Evolutionary conservation across 1,284 basidiomycete species (phyloP), one percentile per base, ranked within the genome.

Genomic region (Cystobasidium slooffiae): DNA sequence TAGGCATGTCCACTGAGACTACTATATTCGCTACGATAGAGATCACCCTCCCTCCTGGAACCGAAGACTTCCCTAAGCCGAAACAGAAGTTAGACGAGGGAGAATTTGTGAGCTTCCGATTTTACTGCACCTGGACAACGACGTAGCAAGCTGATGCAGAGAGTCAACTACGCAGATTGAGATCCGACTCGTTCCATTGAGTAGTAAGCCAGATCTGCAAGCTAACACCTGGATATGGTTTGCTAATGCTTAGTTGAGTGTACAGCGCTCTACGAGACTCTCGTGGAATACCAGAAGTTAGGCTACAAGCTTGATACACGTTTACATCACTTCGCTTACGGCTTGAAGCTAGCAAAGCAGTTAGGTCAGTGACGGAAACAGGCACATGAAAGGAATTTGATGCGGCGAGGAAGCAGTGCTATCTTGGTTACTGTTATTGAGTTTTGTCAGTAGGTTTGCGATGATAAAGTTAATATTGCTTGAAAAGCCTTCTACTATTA

Each of bases 261-360:
- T 43, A 20, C 72, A 76, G 56, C 67, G 47, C 46, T 43, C 20
- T 52, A 66, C 55, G 44, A 58, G 9, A 44, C 41, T 16, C 7
- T 62, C 14, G 5, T 78, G 92, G 91, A 87, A 62, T 94, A 93
- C 78, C 85, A 88, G 78, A 88, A 90, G 86, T 68, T 77, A 10
- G 91, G 89, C 6, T 93, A 89, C 79, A 85, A 88, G 0, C 84
- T 94, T 16, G 93, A 95, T 77, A 91, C 91, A 6, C 87, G 88
- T 70, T 83, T 94, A 8, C 86, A 86, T 39, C 88, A 91, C 80
- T 86, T 93, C 74, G 92, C 90, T 0, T 84, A 85, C 16, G 92
- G 92, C 0, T 88, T 88, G 78, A 85, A 88, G 12, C n/a, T 66
- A 43, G 64, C 47, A 4, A 55, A 53, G 39, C 49, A 66, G 24